Evolutionary conservation across 768 basidiomycete genomes (phyloP).

Genomic region (Agrocybe pediades): DNA sequence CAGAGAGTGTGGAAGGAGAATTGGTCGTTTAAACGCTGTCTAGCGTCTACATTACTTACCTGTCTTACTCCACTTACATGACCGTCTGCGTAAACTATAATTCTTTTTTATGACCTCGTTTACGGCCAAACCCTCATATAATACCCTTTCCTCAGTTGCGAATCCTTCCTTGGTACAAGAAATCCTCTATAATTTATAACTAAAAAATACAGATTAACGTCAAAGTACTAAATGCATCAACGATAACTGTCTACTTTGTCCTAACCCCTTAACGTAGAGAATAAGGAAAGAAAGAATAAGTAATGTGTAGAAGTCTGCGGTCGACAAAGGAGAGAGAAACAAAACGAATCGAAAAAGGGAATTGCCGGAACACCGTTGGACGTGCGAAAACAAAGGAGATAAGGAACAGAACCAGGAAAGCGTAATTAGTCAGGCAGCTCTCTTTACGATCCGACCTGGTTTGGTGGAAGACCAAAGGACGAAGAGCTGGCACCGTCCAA

Average conservation of each 20-base stretch:
- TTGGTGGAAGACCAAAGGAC: background rate
- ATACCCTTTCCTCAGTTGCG: background rate
- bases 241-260: background rate
- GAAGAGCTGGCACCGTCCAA: too few relatives aligned
- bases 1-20: slow-evolving; percentile 86
- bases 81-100: background rate
- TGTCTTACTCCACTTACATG: background rate
- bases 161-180: background rate
- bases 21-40: slow-evolving; percentile 57
- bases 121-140: background rate
- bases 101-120: background rate
- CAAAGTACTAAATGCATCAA: background rate
- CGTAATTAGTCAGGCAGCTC: too few relatives aligned
- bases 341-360: background rate
- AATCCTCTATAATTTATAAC: background rate
- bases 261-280: background rate
- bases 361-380: background rate
- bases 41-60: background rate
- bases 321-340: background rate
- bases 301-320: background rate
- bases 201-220: background rate
- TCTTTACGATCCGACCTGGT: background rate
- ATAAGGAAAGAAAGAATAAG: background rate
- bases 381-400: background rate
- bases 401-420: background rate